These are phyloP conservation scores for Sutorius eximius DNA, from an alignment of 1,284 basidiomycete genomes.

Conservation along the genomic window DNA sequence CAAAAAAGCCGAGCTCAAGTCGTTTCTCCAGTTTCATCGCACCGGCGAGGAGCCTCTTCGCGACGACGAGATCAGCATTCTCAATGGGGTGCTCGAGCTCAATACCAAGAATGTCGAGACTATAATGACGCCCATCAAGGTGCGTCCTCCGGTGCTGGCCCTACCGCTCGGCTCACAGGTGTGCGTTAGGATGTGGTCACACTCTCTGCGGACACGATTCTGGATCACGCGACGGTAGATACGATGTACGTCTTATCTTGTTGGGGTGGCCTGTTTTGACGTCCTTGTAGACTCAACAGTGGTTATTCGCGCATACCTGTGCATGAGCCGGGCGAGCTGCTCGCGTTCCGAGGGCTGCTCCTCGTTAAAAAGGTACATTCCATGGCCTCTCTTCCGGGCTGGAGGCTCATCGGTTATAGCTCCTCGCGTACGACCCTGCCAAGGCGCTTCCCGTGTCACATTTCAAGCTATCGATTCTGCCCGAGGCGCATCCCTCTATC, in stretches of 20 bases:
- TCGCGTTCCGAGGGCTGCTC: conserved; percentile 85
- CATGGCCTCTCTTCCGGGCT: neutral
- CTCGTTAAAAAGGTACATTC: conserved; percentile 74
- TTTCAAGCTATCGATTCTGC: conserved; percentile 80
- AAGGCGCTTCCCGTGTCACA: conserved; percentile 73
- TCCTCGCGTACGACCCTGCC: conserved; percentile 89
- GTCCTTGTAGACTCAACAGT: conserved; percentile 54
- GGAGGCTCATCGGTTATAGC: conserved; percentile 33
- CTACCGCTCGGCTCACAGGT: too few species aligned
- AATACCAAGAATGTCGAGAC: conserved; percentile 80
- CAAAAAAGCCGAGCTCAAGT: conserved; percentile 91
- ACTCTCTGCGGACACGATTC: conserved; percentile 71
- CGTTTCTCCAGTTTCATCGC: conserved; percentile 90
- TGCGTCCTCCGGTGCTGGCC: conserved; percentile 28
- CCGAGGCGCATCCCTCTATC: conserved; percentile 85
- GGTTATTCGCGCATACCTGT: conserved; percentile 96
- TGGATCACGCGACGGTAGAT: conserved; percentile 81
- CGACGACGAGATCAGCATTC: conserved; percentile 86
- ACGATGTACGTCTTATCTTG: conserved; percentile 51
- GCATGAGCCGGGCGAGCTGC: conserved; percentile 73
- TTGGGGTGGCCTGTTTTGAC: neutral
- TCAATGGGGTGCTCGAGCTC: conserved; percentile 86
- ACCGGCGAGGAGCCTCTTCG: conserved; percentile 84
- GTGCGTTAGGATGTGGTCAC: conserved; percentile 70
- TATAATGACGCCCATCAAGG: conserved; percentile 88